Evolutionary conservation across 768 basidiomycete species (phyloP).

Genomic region (Lactarius trivialis): DNA sequence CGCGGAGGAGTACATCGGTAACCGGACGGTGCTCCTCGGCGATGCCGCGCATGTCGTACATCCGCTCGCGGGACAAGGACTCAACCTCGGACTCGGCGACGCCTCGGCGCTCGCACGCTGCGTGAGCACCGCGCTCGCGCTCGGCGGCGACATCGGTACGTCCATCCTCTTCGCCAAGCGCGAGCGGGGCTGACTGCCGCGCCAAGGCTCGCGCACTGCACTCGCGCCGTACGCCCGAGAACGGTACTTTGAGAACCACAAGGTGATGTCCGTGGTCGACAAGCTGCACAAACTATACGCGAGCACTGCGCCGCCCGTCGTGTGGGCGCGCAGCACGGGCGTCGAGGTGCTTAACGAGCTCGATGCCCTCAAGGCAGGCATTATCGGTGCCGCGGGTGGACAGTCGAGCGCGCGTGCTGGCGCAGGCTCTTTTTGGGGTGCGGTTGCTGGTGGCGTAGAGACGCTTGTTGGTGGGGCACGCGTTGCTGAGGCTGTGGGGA

Average conservation of each 20-base stretch:
- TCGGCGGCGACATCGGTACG: conserved; percentile 82
- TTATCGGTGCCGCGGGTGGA: conserved; percentile 79
- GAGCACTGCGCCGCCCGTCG: conserved; percentile 56
- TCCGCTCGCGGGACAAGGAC: conserved; percentile 92
- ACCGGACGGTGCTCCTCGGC: conserved; percentile 84
- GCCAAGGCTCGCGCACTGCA: conserved; percentile 63
- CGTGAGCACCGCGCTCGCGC: conserved; percentile 47
- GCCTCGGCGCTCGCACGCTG: conserved; percentile 64
- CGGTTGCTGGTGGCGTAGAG: conserved; percentile 41
- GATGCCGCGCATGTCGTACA: conserved; percentile 96
- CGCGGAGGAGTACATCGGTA: conserved; percentile 79
- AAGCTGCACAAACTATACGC: conserved; percentile 87
- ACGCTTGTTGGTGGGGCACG: conserved; percentile 34
- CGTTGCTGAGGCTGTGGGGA: conserved; percentile 29
- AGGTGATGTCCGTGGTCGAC: conserved; percentile 76
- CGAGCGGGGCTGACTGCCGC: background rate
- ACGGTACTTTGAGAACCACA: conserved; percentile 83
- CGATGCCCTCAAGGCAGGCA: conserved; percentile 67
- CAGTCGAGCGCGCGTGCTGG: conserved; percentile 9
- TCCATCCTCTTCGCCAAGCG: conserved; percentile 9
- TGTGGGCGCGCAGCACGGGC: conserved; percentile 84
- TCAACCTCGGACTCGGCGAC: conserved; percentile 91
- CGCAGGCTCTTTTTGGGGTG: conserved; percentile 21
- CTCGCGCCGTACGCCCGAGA: conserved; percentile 72
- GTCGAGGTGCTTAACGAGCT: conserved; percentile 90